Percentiles rank a stretch among this genome's conserved stretches.
phyloP scores from a whole-genome alignment of 2,329 filamentous ascomycete genomes.

The Phialophora chinensis region DNA sequence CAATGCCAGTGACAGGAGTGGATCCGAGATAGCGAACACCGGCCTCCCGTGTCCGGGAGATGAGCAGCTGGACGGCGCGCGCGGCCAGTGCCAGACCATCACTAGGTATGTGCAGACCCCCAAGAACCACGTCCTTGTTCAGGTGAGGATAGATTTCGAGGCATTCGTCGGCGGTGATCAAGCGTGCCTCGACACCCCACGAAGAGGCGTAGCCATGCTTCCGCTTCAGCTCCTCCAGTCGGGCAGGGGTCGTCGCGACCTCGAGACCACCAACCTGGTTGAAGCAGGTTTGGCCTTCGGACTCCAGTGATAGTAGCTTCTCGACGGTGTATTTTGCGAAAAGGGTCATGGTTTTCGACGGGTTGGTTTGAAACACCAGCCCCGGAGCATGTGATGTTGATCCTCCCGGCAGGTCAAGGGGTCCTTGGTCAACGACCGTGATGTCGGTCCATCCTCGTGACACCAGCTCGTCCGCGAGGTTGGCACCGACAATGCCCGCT shows the following conservation, averaged over 20 bases:
- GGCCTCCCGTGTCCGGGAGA: slow-evolving; percentile 62
- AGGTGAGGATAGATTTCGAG: slow-evolving; percentile 61
- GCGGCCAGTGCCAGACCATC: slow-evolving; percentile 68
- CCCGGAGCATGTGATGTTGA: slow-evolving; percentile 71
- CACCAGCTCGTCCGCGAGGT: slow-evolving; percentile 68
- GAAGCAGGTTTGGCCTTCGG: slow-evolving; percentile 59
- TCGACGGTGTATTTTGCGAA: slow-evolving; percentile 68
- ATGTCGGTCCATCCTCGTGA: slow-evolving; percentile 67
- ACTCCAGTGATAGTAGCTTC: slow-evolving; percentile 62
- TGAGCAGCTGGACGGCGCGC: slow-evolving; percentile 66
- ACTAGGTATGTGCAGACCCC: slow-evolving; percentile 65
- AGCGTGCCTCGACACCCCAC: slow-evolving; percentile 63
- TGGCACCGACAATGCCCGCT: slow-evolving; percentile 68
- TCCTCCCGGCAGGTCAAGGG: slow-evolving; percentile 66
- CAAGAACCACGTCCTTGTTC: slow-evolving; percentile 60
- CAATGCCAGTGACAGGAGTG: slow-evolving; percentile 65
- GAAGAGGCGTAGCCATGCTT: slow-evolving; percentile 66
- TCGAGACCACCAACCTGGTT: slow-evolving; percentile 69
- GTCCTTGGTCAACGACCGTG: slow-evolving; percentile 69
- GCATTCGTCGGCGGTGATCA: slow-evolving; percentile 61
- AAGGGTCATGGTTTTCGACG: slow-evolving; percentile 55
- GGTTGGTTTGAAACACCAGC: slow-evolving; percentile 67
- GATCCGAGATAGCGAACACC: slow-evolving; percentile 64
- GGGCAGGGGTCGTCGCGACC: slow-evolving; percentile 64
- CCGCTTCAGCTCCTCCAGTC: slow-evolving; percentile 66